A percentile compares a stretch with the other conserved stretches of the same genome.
These are phyloP conservation scores for Vitis hybrid DNA, from an alignment of 177 flowering plant species.

Conservation along the genomic window DNA sequence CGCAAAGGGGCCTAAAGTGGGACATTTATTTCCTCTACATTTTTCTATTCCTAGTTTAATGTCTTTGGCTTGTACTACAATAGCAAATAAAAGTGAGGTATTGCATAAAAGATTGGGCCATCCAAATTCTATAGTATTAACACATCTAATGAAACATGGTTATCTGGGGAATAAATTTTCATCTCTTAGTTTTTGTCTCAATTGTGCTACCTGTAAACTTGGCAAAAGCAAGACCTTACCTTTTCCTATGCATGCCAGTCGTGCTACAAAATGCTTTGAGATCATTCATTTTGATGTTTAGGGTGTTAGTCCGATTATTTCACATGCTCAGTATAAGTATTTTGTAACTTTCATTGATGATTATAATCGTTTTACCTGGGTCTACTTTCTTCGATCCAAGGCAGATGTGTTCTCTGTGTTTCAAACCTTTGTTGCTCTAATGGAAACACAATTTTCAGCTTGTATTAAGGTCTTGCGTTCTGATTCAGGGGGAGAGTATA, in stretches of 20 bases:
- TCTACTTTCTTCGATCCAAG: conserved; percentile 10
- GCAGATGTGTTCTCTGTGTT: conserved; percentile 2
- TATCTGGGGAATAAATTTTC: neutral
- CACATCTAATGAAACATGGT: conserved; percentile 5
- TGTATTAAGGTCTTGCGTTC: neutral
- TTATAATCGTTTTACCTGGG: conserved; percentile 4
- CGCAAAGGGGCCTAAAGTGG: conserved; percentile 16
- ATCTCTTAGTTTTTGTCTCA: neutral
- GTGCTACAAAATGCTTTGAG: neutral
- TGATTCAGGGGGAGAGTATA: too few relatives aligned
- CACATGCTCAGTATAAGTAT: conserved; percentile 5
- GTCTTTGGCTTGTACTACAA: conserved; percentile 6
- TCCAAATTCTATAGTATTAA: neutral
- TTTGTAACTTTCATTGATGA: conserved; percentile 8
- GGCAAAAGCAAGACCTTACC: conserved; percentile 9
- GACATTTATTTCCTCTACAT: conserved; percentile 10
- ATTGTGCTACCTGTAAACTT: conserved; percentile 10
- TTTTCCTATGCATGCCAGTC: neutral
- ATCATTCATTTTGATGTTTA: neutral
- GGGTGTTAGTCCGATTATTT: neutral
- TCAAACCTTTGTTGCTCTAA: neutral
- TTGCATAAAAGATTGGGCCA: conserved; percentile 7
- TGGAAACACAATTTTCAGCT: conserved; percentile 9
- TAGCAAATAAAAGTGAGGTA: neutral
- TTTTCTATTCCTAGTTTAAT: neutral